Percentiles rank a stretch among this genome's conserved stretches.
Conservation (phyloP, 2,329 filamentous ascomycete species). For the Blumeria graminis region DNA sequence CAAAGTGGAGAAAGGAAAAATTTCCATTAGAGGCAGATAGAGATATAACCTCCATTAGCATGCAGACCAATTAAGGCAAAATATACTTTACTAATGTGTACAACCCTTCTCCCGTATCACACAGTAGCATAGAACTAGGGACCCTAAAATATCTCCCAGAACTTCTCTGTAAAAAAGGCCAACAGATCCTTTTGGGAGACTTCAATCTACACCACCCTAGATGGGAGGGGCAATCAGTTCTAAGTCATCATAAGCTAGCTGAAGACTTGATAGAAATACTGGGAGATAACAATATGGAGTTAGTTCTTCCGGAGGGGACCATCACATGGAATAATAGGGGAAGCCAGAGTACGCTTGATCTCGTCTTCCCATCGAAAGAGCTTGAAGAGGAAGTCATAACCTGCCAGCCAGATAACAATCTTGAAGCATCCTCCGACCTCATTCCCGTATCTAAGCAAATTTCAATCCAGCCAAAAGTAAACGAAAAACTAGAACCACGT, state of each 20-base stretch:
- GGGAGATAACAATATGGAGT: background rate
- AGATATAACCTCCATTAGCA: background rate
- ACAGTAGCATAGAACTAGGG: background rate
- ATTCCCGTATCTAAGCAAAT: background rate
- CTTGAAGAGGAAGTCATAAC: background rate
- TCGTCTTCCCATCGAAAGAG: background rate
- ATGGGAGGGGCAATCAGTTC: background rate
- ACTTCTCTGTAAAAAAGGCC: background rate
- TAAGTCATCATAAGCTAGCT: background rate
- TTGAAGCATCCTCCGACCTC: background rate
- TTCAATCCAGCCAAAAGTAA: background rate
- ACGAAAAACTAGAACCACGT: background rate
- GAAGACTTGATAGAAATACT: slow-evolving; percentile 1
- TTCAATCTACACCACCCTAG: background rate
- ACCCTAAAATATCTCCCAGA: background rate
- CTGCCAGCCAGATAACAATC: background rate
- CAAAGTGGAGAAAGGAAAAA: background rate
- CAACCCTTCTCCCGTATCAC: background rate
- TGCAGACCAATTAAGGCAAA: background rate
- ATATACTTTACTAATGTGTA: background rate
- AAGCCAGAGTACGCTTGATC: background rate
- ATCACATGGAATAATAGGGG: background rate
- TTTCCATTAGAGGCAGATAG: background rate
- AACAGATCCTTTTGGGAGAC: background rate
- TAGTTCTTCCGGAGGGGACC: background rate